These are phyloP conservation scores for Amaranthus tricolor DNA, from an alignment of 179 eudicot genomes.

Conservation along the genomic window DNA sequence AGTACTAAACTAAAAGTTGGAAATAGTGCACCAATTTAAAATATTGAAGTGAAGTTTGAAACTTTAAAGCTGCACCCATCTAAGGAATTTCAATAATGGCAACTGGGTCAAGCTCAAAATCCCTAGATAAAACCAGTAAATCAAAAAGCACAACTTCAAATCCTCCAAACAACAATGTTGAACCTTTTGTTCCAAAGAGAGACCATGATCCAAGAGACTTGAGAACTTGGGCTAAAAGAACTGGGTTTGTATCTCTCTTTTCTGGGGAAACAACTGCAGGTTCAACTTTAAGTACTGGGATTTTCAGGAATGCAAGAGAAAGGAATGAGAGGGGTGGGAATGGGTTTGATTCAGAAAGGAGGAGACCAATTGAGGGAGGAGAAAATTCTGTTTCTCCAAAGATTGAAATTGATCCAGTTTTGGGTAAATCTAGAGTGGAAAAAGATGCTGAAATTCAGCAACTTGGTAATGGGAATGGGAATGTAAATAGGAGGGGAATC, in stretches of 20 bases:
- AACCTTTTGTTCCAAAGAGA: slow-evolving; percentile 60
- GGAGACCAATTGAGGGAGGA: slow-evolving; percentile 28
- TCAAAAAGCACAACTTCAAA: slow-evolving; percentile 32
- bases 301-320: slow-evolving; percentile 24
- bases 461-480: slow-evolving; percentile 29
- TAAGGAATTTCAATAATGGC: slow-evolving; percentile 45
- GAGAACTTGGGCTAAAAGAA: slow-evolving; percentile 90
- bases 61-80: slow-evolving; percentile 26
- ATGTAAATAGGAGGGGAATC: slow-evolving; percentile 31
- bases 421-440: slow-evolving; percentile 48
- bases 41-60: neutral
- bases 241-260: slow-evolving; percentile 78
- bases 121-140: slow-evolving; percentile 31
- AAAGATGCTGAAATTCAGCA: slow-evolving; percentile 59
- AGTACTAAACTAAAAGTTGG: neutral
- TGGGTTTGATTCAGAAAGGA: slow-evolving; percentile 54
- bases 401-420: slow-evolving; percentile 65
- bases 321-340: slow-evolving; percentile 14
- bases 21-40: slow-evolving; percentile 5
- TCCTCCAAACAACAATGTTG: slow-evolving; percentile 33
- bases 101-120: slow-evolving; percentile 57
- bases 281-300: slow-evolving; percentile 34
- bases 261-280: slow-evolving; percentile 53
- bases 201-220: slow-evolving; percentile 78
- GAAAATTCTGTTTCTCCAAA: slow-evolving; percentile 47